Evolutionary conservation across 2,329 filamentous ascomycete genomes (phyloP).

Genomic region (Ophiobolus disseminans): DNA sequence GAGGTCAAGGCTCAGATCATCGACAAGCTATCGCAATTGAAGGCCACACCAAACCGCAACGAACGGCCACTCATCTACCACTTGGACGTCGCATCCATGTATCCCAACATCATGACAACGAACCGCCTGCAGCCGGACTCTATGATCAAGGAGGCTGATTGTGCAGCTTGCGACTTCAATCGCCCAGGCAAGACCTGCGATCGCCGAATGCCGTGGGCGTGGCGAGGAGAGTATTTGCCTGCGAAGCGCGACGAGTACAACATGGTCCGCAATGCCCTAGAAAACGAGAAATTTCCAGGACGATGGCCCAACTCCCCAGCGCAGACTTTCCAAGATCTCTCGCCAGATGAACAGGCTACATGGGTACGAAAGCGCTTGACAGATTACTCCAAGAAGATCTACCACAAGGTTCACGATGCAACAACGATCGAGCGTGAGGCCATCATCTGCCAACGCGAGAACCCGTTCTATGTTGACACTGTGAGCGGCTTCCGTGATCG

Average conservation of each 20-base stretch:
- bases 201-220: constrained; percentile 91
- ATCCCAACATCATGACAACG: constrained; percentile 99
- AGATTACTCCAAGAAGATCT: constrained; percentile 96
- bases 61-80: constrained; percentile 95
- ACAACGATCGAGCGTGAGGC: constrained; percentile 93
- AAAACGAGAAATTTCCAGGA: constrained; percentile 91
- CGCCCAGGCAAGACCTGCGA: constrained; percentile 97
- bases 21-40: constrained; percentile 73
- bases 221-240: constrained; percentile 96
- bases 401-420: constrained; percentile 97
- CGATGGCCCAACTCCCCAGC: constrained; percentile 73
- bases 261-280: constrained; percentile 91
- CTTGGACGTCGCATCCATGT: constrained; percentile 98
- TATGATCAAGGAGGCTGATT: constrained; percentile 97
- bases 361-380: constrained; percentile 87
- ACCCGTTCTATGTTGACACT: constrained; percentile 97
- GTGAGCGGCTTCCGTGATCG: constrained; percentile 96
- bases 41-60: constrained; percentile 79
- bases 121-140: constrained; percentile 97
- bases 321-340: constrained; percentile 81
- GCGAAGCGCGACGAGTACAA: constrained; percentile 98
- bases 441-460: constrained; percentile 97
- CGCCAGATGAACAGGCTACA: constrained; percentile 79
- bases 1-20: constrained; percentile 81
- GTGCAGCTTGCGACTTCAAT: constrained; percentile 98